Evolutionary conservation across 805 yeast genomes (phyloP), one percentile per base, ranked within the genome.

Genomic region (Saccharomyces paradoxus): DNA sequence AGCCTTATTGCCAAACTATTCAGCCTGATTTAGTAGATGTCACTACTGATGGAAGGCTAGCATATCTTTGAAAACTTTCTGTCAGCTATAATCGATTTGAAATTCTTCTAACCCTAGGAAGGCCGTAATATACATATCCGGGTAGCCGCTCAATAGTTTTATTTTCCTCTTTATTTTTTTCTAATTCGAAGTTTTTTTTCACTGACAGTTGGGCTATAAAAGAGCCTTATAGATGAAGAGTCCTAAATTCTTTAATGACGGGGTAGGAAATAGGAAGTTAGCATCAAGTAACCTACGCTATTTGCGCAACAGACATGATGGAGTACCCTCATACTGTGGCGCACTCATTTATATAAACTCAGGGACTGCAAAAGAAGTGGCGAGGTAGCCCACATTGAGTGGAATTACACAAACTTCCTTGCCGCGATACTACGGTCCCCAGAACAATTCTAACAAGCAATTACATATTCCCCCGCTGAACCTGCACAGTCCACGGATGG

Each of bases 381-480:
- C 44, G 24, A 37, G 44, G 24, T 13, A 17, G 44, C 44, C 44
- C 44, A 37, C 44, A 21, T 9, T 12, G 7, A 37, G 44, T 37
- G 44, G 44, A 37, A 37, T 24, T 37, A 37, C 44, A 37, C 44
- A 37, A 24, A 37, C 44, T 37, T 37, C 24, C 53, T 22, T 24
- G 44, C 52, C 52, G 56, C 55, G 61, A 58, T 58, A 58, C 61
- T 58, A 58, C 61, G 50, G 52, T 48, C 55, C 61, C 63, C 41
- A 59, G 60, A 58, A 13, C 37, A 60, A 58, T 58, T 54, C 59
- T 21, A 60, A 60, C 60, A 60, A 54, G 63, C 58, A 61, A 58
- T 49, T 60, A 60, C 63, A 60, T 60, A 60, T 60, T 60, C 55
- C 63, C 62, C 62, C 30, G 54, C 53, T 54, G 62, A 59, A 37